Conservation (phyloP, 192 early-diverging fungal species). For the Pilobolus umbonatus region DNA sequence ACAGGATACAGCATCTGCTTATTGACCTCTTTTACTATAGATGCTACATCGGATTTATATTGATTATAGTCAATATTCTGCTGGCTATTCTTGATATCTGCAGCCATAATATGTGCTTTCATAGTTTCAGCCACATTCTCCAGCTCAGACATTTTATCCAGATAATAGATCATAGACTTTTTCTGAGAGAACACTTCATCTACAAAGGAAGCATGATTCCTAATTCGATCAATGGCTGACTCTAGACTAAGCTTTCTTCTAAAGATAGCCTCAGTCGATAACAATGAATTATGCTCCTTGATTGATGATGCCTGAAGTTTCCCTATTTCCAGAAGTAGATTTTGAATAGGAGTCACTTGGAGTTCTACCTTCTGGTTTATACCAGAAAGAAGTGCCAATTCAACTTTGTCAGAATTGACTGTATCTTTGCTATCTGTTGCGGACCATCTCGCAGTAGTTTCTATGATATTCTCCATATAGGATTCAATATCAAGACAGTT, state of each 20-base stretch:
- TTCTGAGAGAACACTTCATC: constrained; percentile 14
- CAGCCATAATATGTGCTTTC: constrained; percentile 9
- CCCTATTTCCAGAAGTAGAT: neutral
- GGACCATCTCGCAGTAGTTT: neutral
- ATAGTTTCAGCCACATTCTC: constrained; percentile 13
- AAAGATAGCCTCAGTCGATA: neutral
- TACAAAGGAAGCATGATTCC: constrained; percentile 6
- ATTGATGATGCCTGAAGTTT: constrained; percentile 1
- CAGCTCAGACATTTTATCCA: constrained; percentile 2
- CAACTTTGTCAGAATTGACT: no score
- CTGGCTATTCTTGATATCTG: neutral
- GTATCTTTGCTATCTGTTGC: neutral
- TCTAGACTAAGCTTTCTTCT: neutral
- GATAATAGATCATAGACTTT: neutral
- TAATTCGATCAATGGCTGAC: neutral
- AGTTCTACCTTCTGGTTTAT: neutral
- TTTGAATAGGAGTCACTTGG: neutral
- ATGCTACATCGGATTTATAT: neutral
- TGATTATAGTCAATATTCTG: neutral
- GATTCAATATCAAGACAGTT: constrained; percentile 1
- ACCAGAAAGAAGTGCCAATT: neutral
- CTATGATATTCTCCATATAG: neutral
- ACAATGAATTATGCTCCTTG: neutral
- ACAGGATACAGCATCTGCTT: constrained; percentile 2
- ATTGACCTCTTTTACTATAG: neutral